phyloP scores from a whole-genome alignment of 768 basidiomycete genomes.

The Termitomyces sp. region DNA sequence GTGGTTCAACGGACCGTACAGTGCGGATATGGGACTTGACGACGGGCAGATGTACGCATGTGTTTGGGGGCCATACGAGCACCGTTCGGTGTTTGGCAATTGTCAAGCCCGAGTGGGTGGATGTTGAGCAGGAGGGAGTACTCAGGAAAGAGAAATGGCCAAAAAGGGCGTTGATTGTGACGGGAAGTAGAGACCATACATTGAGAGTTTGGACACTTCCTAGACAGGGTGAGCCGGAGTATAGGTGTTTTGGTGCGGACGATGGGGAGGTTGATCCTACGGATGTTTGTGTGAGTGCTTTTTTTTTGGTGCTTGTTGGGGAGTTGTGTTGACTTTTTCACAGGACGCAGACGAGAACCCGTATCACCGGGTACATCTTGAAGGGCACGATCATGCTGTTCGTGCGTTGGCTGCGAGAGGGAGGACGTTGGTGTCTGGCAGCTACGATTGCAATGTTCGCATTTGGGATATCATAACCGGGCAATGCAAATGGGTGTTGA shows the following conservation, averaged over 20 bases:
- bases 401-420: conserved; percentile 90
- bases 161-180: conserved; percentile 66
- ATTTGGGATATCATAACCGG: conserved; percentile 94
- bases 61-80: conserved; percentile 94
- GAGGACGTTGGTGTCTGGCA: conserved; percentile 87
- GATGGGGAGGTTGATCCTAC: conserved; percentile 54
- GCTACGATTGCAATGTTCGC: conserved; percentile 92
- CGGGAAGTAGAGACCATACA: conserved; percentile 67
- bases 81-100: conserved; percentile 96
- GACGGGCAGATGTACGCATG: conserved; percentile 80
- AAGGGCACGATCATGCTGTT: conserved; percentile 90
- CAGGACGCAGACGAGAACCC: conserved; percentile 76
- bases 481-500: conserved; percentile 70
- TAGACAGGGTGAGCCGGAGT: conserved; percentile 68
- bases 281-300: conserved; percentile 31
- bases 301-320: conserved; percentile 3
- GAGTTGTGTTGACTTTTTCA: conserved; percentile 24
- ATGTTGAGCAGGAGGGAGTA: conserved; percentile 58
- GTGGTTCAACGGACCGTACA: conserved; percentile 90
- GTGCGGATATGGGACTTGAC: conserved; percentile 70
- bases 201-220: conserved; percentile 56
- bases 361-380: conserved; percentile 78
- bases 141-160: conserved; percentile 67
- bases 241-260: conserved; percentile 59
- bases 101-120: conserved; percentile 87